Percentiles rank a stretch among this genome's conserved stretches.
These are phyloP conservation scores for Venturia effusa DNA, from an alignment of 2,329 filamentous ascomycete genomes.

Conservation along the genomic window DNA sequence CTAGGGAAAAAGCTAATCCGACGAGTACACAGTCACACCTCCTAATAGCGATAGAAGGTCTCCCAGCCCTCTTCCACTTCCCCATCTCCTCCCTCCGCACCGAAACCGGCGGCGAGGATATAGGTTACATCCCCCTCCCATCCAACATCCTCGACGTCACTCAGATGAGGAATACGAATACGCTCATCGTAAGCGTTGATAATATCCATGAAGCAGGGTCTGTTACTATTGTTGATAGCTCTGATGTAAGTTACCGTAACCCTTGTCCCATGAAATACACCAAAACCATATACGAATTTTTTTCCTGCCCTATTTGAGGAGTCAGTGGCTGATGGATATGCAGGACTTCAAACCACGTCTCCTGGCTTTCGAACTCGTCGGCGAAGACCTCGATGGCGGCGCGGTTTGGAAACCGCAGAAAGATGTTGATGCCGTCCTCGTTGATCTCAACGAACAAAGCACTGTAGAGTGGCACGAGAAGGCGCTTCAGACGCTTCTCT, in stretches of 20 bases:
- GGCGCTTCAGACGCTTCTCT: slow-evolving; percentile 33
- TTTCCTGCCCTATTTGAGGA: background rate
- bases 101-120: slow-evolving; percentile 26
- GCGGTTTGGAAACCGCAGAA: slow-evolving; percentile 14
- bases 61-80: slow-evolving; percentile 56
- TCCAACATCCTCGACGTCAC: slow-evolving; percentile 57
- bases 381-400: slow-evolving; percentile 7
- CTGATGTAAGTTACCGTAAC: slow-evolving; percentile 19
- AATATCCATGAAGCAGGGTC: slow-evolving; percentile 40
- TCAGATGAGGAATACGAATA: slow-evolving; percentile 16
- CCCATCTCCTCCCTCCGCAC: slow-evolving; percentile 39
- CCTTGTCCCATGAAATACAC: slow-evolving; percentile 7
- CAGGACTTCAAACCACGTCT: slow-evolving; percentile 6
- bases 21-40: slow-evolving; percentile 17
- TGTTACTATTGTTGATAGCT: slow-evolving; percentile 28
- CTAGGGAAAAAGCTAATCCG: background rate
- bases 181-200: slow-evolving; percentile 42
- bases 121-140: slow-evolving; percentile 36
- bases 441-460: slow-evolving; percentile 16
- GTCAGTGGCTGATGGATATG: background rate
- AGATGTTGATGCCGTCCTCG: slow-evolving; percentile 8
- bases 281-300: background rate
- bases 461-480: slow-evolving; percentile 23
- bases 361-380: slow-evolving; percentile 6
- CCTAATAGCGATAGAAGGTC: slow-evolving; percentile 32